phyloP scores from a whole-genome alignment of 495 filamentous ascomycete species.

The Xanthoparmelia taractica region DNA sequence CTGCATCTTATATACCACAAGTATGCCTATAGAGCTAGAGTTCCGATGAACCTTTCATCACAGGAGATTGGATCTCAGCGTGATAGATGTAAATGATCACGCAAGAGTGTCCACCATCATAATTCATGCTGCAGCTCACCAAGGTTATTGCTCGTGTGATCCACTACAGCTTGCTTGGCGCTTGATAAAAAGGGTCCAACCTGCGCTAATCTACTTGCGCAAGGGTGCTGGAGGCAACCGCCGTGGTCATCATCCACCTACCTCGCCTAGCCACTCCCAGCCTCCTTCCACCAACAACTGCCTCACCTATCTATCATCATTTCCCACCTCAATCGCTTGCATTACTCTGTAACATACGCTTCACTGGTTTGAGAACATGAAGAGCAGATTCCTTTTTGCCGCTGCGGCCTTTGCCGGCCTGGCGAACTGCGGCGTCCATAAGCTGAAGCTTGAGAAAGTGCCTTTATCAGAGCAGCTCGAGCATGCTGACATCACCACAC shows the following conservation, averaged over 20 bases:
- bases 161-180: background rate
- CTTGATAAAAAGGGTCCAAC: background rate
- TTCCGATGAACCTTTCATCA: background rate
- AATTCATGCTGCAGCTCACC: background rate
- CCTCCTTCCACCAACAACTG: slow-evolving; percentile 1
- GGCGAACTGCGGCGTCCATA: slow-evolving; percentile 77
- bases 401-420: slow-evolving; percentile 74
- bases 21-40: background rate
- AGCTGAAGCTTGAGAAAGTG: slow-evolving; percentile 94
- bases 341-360: background rate
- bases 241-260: slow-evolving; percentile 7
- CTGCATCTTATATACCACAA: background rate
- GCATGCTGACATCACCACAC: slow-evolving; percentile 68
- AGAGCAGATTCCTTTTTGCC: slow-evolving; percentile 65
- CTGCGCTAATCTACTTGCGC: slow-evolving; percentile 1
- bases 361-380: slow-evolving; percentile 51
- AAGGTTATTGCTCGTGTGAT: background rate
- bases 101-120: background rate
- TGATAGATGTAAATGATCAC: background rate
- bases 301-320: background rate
- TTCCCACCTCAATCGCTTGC: background rate
- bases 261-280: too few species aligned
- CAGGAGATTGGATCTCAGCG: background rate
- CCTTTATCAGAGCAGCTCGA: slow-evolving; percentile 84
- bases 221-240: slow-evolving; percentile 15